phyloP scores from a whole-genome alignment of 148 eudicot genomes.

The Chenopodium quinoa region DNA sequence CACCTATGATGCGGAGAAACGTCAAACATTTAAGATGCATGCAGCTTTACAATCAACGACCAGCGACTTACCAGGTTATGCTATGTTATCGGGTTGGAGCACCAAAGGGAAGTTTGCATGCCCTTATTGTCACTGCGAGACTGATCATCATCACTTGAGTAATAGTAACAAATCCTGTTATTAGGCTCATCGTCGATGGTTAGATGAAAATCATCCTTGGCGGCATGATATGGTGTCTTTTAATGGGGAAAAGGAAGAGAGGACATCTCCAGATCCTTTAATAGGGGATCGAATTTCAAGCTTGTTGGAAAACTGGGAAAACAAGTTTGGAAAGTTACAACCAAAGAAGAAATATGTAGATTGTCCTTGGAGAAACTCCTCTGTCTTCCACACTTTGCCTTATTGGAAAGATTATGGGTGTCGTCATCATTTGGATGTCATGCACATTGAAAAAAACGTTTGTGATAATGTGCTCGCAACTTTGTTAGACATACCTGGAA shows the following conservation, averaged over 20 bases:
- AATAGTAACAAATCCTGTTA: too few relatives aligned
- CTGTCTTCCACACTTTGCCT: constrained; percentile 4
- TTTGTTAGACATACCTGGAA: neutral
- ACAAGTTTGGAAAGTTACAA: neutral
- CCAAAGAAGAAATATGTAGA: neutral
- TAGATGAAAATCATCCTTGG: too few relatives aligned
- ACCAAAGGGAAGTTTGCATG: too few relatives aligned
- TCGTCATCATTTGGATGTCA: neutral
- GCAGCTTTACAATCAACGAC: neutral
- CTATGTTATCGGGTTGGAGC: too few relatives aligned
- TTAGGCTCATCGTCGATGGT: too few relatives aligned
- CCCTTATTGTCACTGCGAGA: too few relatives aligned
- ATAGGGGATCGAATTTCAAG: neutral
- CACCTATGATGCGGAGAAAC: neutral
- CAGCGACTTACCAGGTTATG: too few relatives aligned
- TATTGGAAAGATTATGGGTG: neutral
- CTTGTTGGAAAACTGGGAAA: neutral
- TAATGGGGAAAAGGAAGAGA: neutral
- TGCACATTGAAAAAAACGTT: constrained; percentile 11
- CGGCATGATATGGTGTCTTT: too few relatives aligned
- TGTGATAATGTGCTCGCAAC: constrained; percentile 10
- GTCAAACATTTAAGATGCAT: neutral
- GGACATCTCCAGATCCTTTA: neutral
- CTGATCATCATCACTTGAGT: too few relatives aligned
- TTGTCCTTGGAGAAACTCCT: constrained; percentile 4